Percentiles rank a stretch among this genome's conserved stretches.
These are phyloP conservation scores for Penicillium sp. DNA, from an alignment of 2,329 filamentous ascomycete species.

Conservation along the genomic window DNA sequence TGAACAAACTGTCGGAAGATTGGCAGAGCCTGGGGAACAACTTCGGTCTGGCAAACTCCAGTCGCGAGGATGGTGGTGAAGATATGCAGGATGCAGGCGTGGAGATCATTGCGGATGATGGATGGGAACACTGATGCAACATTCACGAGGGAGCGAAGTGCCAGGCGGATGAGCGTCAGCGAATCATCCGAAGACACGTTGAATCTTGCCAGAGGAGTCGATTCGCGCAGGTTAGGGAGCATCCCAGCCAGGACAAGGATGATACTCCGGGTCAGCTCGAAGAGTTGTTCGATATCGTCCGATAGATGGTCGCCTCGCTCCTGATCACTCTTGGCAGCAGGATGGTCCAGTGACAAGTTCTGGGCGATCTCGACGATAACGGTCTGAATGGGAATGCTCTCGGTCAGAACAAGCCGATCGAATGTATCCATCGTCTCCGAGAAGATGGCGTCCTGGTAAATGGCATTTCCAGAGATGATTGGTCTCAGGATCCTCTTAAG, in stretches of 20 bases:
- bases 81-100: conserved; percentile 94
- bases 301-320: conserved; percentile 72
- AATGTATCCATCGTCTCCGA: conserved; percentile 95
- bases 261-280: conserved; percentile 93
- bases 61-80: conserved; percentile 90
- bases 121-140: conserved; percentile 92
- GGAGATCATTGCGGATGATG: conserved; percentile 92
- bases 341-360: conserved; percentile 84
- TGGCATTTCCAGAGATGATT: conserved; percentile 90
- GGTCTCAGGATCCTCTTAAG: conserved; percentile 93
- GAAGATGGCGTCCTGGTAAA: conserved; percentile 93
- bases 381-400: conserved; percentile 79
- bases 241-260: conserved; percentile 85
- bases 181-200: conserved; percentile 79
- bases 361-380: conserved; percentile 93
- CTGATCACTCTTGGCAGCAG: conserved; percentile 70
- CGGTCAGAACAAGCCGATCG: conserved; percentile 85
- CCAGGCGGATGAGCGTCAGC: conserved; percentile 70
- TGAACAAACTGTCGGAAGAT: conserved; percentile 87
- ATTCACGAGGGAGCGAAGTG: conserved; percentile 84
- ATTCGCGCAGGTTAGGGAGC: conserved; percentile 63
- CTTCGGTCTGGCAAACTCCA: conserved; percentile 76
- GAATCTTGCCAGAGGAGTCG: conserved; percentile 61
- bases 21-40: conserved; percentile 83
- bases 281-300: conserved; percentile 96